Conservation (phyloP, 2,329 filamentous ascomycete genomes). For the Trichophyton rubrum region DNA sequence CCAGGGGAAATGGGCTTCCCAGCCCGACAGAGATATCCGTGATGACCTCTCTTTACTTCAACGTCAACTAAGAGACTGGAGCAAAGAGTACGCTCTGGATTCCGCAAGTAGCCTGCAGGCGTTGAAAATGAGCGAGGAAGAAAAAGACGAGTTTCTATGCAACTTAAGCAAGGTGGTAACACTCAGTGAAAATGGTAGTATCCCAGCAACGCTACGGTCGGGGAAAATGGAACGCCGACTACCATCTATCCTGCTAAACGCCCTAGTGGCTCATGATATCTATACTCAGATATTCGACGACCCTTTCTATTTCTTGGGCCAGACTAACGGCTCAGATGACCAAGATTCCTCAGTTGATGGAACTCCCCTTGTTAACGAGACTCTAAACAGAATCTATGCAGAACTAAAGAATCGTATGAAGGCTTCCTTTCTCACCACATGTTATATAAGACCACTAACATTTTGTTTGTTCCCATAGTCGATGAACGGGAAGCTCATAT, state of each 20-base stretch:
- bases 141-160: background rate
- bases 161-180: background rate
- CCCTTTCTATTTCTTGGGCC: constrained; percentile 5
- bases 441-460: background rate
- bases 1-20: constrained; percentile 7
- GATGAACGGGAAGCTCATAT: constrained; percentile 13
- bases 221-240: constrained; percentile 4
- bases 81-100: constrained; percentile 4
- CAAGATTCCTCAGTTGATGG: background rate
- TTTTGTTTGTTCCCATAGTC: constrained; percentile 6
- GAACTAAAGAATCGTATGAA: background rate
- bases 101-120: background rate
- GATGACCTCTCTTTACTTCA: constrained; percentile 5
- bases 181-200: background rate
- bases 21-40: constrained; percentile 6
- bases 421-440: background rate
- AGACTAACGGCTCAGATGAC: background rate
- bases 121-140: background rate
- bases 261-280: constrained; percentile 1
- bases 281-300: constrained; percentile 5
- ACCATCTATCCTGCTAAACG: constrained; percentile 1
- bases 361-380: background rate
- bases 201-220: background rate
- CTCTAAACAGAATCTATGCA: background rate
- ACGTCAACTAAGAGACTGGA: constrained; percentile 4